Evolutionary conservation across 75 land plant genomes (phyloP).

Genomic region (Ceratopteris richardii): DNA sequence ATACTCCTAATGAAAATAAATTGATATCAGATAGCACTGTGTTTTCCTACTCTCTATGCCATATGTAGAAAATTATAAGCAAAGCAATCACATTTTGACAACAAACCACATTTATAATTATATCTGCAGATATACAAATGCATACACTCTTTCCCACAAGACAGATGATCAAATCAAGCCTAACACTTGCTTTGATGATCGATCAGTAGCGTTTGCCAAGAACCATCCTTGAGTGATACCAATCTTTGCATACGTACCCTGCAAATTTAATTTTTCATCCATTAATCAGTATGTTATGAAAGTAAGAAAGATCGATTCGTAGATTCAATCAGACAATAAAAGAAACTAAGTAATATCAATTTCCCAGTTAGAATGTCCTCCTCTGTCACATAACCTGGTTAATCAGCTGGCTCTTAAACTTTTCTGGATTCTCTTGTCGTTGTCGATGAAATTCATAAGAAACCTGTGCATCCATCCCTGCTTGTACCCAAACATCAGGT

Average conservation of each 20-base stretch:
- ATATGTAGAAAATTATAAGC: no score
- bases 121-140: no score
- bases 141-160: no score
- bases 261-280: constrained; percentile 2
- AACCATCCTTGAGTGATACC: constrained; percentile 94
- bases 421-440: constrained; percentile 49
- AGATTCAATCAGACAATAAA: neutral
- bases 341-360: no score
- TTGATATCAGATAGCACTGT: no score
- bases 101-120: no score
- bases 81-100: no score
- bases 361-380: no score
- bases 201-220: constrained; percentile 51
- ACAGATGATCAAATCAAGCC: no score
- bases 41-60: no score
- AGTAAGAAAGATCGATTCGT: neutral
- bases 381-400: constrained; percentile 39
- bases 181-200: constrained; percentile 56
- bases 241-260: constrained; percentile 62
- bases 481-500: neutral
- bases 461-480: constrained; percentile 87
- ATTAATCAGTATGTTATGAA: neutral
- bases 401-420: constrained; percentile 48
- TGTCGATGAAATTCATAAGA: constrained; percentile 52
- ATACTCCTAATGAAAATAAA: constrained; percentile 46